Base-by-base conservation (phyloP, 2,329 filamentous ascomycete genomes). In the Zalaria sp. region DNA sequence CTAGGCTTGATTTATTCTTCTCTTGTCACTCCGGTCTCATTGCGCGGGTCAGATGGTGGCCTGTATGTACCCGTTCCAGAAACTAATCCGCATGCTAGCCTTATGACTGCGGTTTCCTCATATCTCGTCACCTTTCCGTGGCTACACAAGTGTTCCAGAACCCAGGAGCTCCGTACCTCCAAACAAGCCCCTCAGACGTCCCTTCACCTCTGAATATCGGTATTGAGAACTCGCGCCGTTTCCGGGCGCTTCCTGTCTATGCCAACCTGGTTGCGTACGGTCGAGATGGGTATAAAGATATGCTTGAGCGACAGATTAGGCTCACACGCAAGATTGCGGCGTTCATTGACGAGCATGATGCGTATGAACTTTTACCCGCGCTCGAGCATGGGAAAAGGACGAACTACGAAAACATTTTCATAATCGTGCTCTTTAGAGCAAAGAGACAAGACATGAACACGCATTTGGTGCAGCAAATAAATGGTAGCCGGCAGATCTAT, bases 81-180 rank as follows among this genome's bases (percentile, higher is more conserved):
- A 18, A 18, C 18, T 18, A 18, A 18, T 18, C 18, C 18, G 18
- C 2, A 37, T 38, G n/a, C 42, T 11, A 79, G 71, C 88, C 89
- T 0, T 95, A 95, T 53, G 89, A 95, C 59, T 88, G 81, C 53
- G 89, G 88, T 35, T 81, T 95, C 61, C 93, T 94, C 69, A 75
- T 93, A 51, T 85, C 79, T 40, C 75, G 77, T 11, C 74, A 82
- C 47, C 63, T 73, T 5, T 52, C 62, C 3, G 64, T 75, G 8
- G 72, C 81, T 1, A 66, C 69, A 27, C 62, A 72, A 4, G 79
- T 87, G 6, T 93, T 89, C 61, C 71, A 75, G 45, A 95, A 95
- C 60, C 77, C 84, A 28, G 88, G 88, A 56, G 88, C 89, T 2
- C 83, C 80, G 1, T 95, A 95, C 55, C 74, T 94, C 37, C 62